Conservation (phyloP, 2,329 filamentous ascomycete species). For the Trichophyton verrucosum region DNA sequence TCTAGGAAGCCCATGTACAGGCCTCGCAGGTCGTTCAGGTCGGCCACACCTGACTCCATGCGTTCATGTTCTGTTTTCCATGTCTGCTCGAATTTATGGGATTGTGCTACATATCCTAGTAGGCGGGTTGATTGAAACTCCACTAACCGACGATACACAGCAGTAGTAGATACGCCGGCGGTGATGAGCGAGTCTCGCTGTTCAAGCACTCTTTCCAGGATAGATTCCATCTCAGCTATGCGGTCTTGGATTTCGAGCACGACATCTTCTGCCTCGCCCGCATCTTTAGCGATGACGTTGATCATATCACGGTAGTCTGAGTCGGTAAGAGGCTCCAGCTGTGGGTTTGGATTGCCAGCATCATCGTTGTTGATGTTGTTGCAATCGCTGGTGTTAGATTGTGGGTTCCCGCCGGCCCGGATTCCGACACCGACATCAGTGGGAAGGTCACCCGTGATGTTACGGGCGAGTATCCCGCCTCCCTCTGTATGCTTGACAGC, state of each 20-base stretch:
- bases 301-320: conserved; percentile 75
- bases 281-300: conserved; percentile 51
- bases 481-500: conserved; percentile 85
- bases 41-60: conserved; percentile 56
- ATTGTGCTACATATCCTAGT: conserved; percentile 38
- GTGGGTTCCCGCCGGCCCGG: conserved; percentile 21
- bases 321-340: conserved; percentile 57
- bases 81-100: conserved; percentile 35
- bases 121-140: conserved; percentile 52
- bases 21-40: conserved; percentile 63
- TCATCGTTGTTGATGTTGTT: conserved; percentile 17
- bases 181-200: conserved; percentile 48
- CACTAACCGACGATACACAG: conserved; percentile 55
- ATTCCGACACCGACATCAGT: conserved; percentile 34
- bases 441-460: conserved; percentile 50
- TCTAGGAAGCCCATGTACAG: conserved; percentile 80
- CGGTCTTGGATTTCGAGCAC: conserved; percentile 59
- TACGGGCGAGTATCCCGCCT: conserved; percentile 54
- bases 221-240: conserved; percentile 62
- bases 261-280: conserved; percentile 50
- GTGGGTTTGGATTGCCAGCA: conserved; percentile 30
- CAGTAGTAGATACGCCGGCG: conserved; percentile 46
- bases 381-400: not conserved
- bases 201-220: conserved; percentile 50
- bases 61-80: conserved; percentile 65